These are phyloP conservation scores for Penicillium argentinense DNA, from an alignment of 495 filamentous ascomycete species.

Conservation along the genomic window DNA sequence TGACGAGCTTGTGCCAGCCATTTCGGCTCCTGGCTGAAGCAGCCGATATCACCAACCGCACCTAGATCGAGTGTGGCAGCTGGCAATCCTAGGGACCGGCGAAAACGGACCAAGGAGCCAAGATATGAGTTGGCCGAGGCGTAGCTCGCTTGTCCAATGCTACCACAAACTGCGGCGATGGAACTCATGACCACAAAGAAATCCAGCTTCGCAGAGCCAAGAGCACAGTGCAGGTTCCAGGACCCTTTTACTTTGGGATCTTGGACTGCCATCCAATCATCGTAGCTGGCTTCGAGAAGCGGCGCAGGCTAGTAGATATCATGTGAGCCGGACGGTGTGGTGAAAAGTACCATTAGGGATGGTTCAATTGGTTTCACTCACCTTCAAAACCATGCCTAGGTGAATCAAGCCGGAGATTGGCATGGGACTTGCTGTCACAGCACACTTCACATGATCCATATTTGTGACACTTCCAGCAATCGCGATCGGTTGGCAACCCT, in stretches of 20 bases:
- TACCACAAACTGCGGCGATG: not conserved
- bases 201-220: not conserved
- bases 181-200: slow-evolving; percentile 4
- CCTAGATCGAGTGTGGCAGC: not conserved
- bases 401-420: not conserved
- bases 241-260: not conserved
- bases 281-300: not conserved
- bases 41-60: slow-evolving; percentile 3
- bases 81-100: not conserved
- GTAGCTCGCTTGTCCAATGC: slow-evolving; percentile 2
- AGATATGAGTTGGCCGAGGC: not conserved
- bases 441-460: not conserved
- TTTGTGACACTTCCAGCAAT: not conserved
- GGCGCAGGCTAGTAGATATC: not conserved
- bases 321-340: not conserved
- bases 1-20: not conserved
- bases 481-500: not conserved
- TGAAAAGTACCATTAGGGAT: not conserved
- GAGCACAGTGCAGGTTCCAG: not conserved
- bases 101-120: not conserved
- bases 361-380: too few relatives aligned
- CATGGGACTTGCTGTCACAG: not conserved
- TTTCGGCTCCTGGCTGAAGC: not conserved
- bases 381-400: not conserved
- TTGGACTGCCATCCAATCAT: not conserved